Evolutionary conservation across 768 basidiomycete genomes (phyloP).

Genomic region (Xerocomus potaroensis): DNA sequence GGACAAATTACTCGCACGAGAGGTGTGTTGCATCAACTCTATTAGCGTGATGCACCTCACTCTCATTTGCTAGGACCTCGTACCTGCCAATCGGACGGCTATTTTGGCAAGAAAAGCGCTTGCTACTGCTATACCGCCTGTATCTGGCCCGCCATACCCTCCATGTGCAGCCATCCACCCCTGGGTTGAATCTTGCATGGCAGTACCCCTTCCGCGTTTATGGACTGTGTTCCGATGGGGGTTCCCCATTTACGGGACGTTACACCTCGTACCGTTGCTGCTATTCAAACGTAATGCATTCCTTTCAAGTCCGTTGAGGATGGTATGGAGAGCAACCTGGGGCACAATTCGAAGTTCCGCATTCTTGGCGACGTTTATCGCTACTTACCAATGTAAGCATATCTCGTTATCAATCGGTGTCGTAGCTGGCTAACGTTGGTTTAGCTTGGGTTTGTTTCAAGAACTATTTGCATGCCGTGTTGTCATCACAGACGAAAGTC

Average conservation of each 20-base stretch:
- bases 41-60: not conserved
- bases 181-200: conserved; percentile 47
- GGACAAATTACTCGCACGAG: conserved; percentile 46
- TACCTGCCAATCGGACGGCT: conserved; percentile 44
- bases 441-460: conserved; percentile 66
- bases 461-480: conserved; percentile 48
- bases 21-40: conserved; percentile 35
- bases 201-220: conserved; percentile 54
- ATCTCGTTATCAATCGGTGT: not conserved
- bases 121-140: conserved; percentile 27
- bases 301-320: conserved; percentile 56
- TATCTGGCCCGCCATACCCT: conserved; percentile 49
- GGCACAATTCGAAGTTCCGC: conserved; percentile 82
- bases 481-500: conserved; percentile 36
- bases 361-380: conserved; percentile 80
- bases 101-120: conserved; percentile 44
- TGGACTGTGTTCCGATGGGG: conserved; percentile 82
- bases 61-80: conserved; percentile 45
- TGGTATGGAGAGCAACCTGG: conserved; percentile 58
- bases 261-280: conserved; percentile 85
- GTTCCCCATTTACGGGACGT: conserved; percentile 77
- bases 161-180: conserved; percentile 82
- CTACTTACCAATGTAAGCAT: conserved; percentile 73
- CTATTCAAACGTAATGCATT: conserved; percentile 75
- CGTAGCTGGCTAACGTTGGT: not conserved